Percentiles rank a stretch among this genome's conserved stretches.
Evolutionary conservation across 1,284 basidiomycete genomes (phyloP).

Genomic region (Phellopilus nigrolimitatus): DNA sequence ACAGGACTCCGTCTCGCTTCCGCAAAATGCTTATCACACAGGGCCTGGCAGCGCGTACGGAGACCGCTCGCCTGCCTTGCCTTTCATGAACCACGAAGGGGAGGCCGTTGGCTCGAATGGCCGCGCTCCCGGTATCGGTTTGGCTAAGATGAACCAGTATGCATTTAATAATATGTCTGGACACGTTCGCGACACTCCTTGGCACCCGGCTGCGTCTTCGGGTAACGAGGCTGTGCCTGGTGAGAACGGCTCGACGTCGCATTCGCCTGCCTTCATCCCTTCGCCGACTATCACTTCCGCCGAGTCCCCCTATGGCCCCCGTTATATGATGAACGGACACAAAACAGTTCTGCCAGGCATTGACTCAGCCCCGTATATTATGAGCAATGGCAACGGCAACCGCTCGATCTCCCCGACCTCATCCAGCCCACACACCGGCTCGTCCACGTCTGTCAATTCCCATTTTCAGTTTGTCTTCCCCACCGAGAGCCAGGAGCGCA

Average conservation of each 20-base stretch:
- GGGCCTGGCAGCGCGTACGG: constrained; percentile 31
- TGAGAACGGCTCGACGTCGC: constrained; percentile 41
- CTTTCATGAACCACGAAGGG: constrained; percentile 39
- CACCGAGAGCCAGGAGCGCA: constrained; percentile 47
- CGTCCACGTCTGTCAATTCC: constrained; percentile 57
- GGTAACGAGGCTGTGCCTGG: constrained; percentile 38
- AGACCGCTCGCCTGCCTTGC: constrained; percentile 43
- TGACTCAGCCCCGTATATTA: constrained; percentile 58
- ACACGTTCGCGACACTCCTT: constrained; percentile 47
- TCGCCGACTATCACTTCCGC: constrained; percentile 56
- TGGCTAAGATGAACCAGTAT: constrained; percentile 52
- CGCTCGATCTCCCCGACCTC: constrained; percentile 68
- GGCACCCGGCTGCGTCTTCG: constrained; percentile 43
- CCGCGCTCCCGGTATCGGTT: constrained; percentile 35
- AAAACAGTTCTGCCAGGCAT: constrained; percentile 52
- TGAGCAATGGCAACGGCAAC: constrained; percentile 51
- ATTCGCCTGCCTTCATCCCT: constrained; percentile 50
- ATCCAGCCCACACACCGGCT: constrained; percentile 62
- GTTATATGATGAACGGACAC: constrained; percentile 54
- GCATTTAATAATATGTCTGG: constrained; percentile 36
- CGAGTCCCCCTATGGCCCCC: constrained; percentile 48
- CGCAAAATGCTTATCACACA: constrained; percentile 25
- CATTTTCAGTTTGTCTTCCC: constrained; percentile 61
- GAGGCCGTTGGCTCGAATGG: constrained; percentile 36
- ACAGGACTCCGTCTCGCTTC: constrained; percentile 15